Evolutionary conservation across 2,329 filamentous ascomycete species (phyloP).

Genomic region (Fusarium albosuccineum): DNA sequence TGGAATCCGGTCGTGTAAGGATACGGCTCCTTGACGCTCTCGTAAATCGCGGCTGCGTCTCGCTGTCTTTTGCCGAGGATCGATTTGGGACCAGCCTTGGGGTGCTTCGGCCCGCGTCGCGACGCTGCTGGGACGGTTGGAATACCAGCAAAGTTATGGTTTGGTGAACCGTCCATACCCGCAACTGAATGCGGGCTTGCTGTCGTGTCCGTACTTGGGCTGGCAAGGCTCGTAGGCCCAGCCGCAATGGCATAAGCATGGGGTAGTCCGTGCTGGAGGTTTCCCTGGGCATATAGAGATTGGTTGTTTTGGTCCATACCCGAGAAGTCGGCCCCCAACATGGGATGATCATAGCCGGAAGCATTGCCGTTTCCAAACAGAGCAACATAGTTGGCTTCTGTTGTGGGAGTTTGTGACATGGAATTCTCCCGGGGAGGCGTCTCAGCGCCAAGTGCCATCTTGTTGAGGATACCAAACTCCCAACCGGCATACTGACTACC

Average conservation of each 20-base stretch:
- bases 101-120: constrained; percentile 60
- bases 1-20: constrained; percentile 93
- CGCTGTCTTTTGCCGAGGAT: constrained; percentile 70
- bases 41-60: constrained; percentile 89
- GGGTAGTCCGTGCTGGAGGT: constrained; percentile 72
- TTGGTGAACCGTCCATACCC: constrained; percentile 68
- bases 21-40: constrained; percentile 90
- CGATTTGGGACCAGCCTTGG: constrained; percentile 59
- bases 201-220: constrained; percentile 74
- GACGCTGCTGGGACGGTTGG: constrained; percentile 44
- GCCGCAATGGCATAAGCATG: constrained; percentile 75
- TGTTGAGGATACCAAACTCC: constrained; percentile 95
- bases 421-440: constrained; percentile 77
- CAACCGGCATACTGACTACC: constrained; percentile 95
- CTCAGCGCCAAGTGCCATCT: constrained; percentile 86
- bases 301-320: constrained; percentile 64
- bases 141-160: constrained; percentile 48
- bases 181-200: constrained; percentile 69
- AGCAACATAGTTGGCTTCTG: constrained; percentile 57
- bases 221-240: constrained; percentile 72
- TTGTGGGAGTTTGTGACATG: constrained; percentile 56
- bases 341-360: constrained; percentile 63
- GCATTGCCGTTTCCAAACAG: constrained; percentile 66
- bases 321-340: constrained; percentile 66
- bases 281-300: constrained; percentile 66